Percentiles rank a stretch among this genome's conserved stretches.
Evolutionary conservation across 1,139 yeast genomes (phyloP).

Genomic region (Zygoascus meyerae): DNA sequence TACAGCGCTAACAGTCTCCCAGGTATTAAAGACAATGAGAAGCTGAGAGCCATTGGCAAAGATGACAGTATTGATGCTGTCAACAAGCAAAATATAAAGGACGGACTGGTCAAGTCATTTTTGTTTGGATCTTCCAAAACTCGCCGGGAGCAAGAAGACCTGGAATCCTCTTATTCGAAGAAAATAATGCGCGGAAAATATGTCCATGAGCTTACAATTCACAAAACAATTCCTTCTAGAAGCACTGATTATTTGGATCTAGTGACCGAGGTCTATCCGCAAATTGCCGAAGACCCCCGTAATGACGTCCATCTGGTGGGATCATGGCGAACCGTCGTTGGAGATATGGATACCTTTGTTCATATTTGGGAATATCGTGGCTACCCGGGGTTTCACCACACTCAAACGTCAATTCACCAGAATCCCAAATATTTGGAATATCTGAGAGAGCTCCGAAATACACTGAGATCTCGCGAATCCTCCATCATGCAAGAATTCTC

Average conservation of each 20-base stretch:
- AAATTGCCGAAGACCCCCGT: slow-evolving; percentile 30
- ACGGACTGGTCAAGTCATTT: slow-evolving; percentile 33
- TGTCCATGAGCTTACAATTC: slow-evolving; percentile 39
- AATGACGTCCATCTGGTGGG: slow-evolving; percentile 38
- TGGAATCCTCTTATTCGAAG: slow-evolving; percentile 35
- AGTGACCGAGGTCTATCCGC: slow-evolving; percentile 33
- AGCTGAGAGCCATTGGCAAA: slow-evolving; percentile 8
- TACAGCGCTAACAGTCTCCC: no score
- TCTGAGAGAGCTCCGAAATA: slow-evolving; percentile 29
- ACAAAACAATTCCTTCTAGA: slow-evolving; percentile 34
- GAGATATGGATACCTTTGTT: slow-evolving; percentile 33
- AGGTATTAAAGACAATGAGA: slow-evolving; percentile 3
- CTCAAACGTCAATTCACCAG: slow-evolving; percentile 33
- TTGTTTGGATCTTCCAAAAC: slow-evolving; percentile 36
- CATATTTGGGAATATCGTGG: slow-evolving; percentile 44
- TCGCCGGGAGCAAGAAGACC: slow-evolving; percentile 32
- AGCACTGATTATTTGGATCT: slow-evolving; percentile 36
- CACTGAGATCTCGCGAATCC: slow-evolving; percentile 34
- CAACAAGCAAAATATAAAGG: slow-evolving; percentile 16
- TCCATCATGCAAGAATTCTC: slow-evolving; percentile 39
- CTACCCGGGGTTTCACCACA: slow-evolving; percentile 38
- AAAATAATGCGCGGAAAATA: slow-evolving; percentile 38
- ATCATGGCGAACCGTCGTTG: slow-evolving; percentile 39
- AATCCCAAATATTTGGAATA: slow-evolving; percentile 31
- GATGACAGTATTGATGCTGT: slow-evolving; percentile 17